Conservation (phyloP, 768 basidiomycete genomes). For the Lactarius hengduanensis region DNA sequence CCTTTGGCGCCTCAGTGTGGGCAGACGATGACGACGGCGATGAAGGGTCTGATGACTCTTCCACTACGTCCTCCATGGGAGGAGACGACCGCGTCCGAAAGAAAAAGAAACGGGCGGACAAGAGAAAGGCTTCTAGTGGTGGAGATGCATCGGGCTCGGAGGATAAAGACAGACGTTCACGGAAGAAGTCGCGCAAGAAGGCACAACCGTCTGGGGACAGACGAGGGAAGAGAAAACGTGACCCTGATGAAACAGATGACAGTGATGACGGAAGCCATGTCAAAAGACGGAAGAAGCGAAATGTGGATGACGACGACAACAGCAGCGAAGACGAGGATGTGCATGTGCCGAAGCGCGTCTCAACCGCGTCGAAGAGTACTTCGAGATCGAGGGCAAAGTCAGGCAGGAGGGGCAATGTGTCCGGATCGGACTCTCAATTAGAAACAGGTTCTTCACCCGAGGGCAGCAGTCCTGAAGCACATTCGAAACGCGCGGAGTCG, state of each 20-base stretch:
- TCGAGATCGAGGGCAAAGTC: conserved; percentile 20
- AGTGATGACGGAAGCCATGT: conserved; percentile 30
- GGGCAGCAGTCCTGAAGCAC: conserved; percentile 17
- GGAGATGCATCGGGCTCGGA: conserved; percentile 9
- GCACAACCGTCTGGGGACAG: conserved; percentile 34
- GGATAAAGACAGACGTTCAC: conserved; percentile 39
- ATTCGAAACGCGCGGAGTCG: conserved; percentile 11
- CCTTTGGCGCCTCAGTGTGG: conserved; percentile 57
- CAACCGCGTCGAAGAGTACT: conserved; percentile 19
- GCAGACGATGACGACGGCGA: conserved; percentile 42
- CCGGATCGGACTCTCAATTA: conserved; percentile 27
- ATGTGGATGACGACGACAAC: conserved; percentile 18
- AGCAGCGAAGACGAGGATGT: conserved; percentile 26
- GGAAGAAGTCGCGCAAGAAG: conserved; percentile 44
- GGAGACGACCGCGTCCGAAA: conserved; percentile 31
- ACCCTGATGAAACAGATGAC: conserved; percentile 39
- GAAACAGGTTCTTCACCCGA: conserved; percentile 10
- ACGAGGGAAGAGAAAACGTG: conserved; percentile 35
- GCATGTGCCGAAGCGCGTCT: conserved; percentile 17
- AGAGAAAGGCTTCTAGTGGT: background rate
- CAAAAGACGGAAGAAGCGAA: conserved; percentile 39
- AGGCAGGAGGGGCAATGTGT: background rate
- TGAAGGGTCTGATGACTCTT: conserved; percentile 25
- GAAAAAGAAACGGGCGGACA: conserved; percentile 13
- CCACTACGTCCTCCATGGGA: conserved; percentile 33